A percentile compares a stretch with the other conserved stretches of the same genome.
Conservation (phyloP, 164 flowering plant species). For the Aristolochia fimbriata region DNA sequence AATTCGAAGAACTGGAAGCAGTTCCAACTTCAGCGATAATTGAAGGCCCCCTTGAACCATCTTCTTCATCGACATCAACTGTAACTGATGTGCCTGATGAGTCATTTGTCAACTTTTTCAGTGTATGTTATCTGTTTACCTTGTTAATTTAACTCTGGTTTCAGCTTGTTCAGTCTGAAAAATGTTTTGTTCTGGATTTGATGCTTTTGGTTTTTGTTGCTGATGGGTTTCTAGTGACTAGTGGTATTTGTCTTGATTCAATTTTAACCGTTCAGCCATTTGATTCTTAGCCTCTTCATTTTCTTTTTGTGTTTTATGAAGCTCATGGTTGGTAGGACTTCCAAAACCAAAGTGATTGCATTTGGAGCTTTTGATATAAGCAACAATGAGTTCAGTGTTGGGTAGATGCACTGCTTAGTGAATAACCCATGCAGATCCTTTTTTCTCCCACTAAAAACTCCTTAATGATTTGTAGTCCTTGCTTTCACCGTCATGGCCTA, state of each 20-base stretch:
- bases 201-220: too few species aligned
- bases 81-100: slow-evolving; percentile 55
- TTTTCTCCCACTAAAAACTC: too few species aligned
- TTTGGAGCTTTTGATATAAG: too few species aligned
- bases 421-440: too few species aligned
- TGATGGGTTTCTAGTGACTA: background rate
- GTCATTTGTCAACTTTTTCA: slow-evolving; percentile 77
- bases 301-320: too few species aligned
- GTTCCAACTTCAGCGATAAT: slow-evolving; percentile 76
- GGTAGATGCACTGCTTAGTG: too few species aligned
- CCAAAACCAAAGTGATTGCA: too few species aligned
- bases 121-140: slow-evolving; percentile 37
- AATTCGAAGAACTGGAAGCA: slow-evolving; percentile 89
- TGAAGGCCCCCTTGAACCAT: slow-evolving; percentile 88
- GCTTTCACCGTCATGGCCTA: too few species aligned
- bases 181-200: background rate
- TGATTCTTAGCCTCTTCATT: too few species aligned
- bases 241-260: background rate
- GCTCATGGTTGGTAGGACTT: too few species aligned
- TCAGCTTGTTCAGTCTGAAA: background rate
- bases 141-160: background rate
- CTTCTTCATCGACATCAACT: slow-evolving; percentile 40
- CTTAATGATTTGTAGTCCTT: too few species aligned
- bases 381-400: too few species aligned
- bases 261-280: background rate